Conservation (phyloP, 106 monocot genomes). For the Xerophyta viscosa region DNA sequence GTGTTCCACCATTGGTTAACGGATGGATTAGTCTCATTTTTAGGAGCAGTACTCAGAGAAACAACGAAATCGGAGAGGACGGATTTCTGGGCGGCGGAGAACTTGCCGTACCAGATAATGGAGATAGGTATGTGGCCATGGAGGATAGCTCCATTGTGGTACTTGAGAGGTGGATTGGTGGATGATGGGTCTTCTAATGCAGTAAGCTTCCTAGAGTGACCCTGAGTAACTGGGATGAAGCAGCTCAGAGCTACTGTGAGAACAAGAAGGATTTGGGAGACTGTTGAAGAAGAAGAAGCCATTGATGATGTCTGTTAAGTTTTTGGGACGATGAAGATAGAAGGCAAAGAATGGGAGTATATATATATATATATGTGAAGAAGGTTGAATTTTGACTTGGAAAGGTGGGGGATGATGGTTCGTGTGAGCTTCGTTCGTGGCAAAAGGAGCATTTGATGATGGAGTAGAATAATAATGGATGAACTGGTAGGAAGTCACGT, state of each 20-base stretch:
- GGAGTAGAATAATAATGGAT: not conserved
- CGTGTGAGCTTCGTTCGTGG: not conserved
- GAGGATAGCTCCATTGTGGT: constrained; percentile 34
- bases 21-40: not conserved
- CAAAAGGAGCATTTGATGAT: not conserved
- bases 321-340: not conserved
- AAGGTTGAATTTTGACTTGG: not conserved
- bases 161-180: constrained; percentile 11
- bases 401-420: not conserved
- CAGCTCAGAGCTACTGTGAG: not conserved
- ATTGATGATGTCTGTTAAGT: too few relatives aligned
- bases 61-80: constrained; percentile 41
- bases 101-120: constrained; percentile 46
- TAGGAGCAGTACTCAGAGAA: constrained; percentile 15
- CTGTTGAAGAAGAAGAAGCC: too few relatives aligned
- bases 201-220: not conserved
- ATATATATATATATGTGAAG: not conserved
- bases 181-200: not conserved
- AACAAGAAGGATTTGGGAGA: not conserved
- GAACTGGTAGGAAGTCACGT: not conserved
- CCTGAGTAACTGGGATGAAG: not conserved
- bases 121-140: constrained; percentile 31
- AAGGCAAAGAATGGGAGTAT: not conserved
- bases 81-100: constrained; percentile 29
- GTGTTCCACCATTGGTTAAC: constrained; percentile 7